Evolutionary conservation across 2,329 filamentous ascomycete species (phyloP).

Genomic region (Beauveria medogensis): DNA sequence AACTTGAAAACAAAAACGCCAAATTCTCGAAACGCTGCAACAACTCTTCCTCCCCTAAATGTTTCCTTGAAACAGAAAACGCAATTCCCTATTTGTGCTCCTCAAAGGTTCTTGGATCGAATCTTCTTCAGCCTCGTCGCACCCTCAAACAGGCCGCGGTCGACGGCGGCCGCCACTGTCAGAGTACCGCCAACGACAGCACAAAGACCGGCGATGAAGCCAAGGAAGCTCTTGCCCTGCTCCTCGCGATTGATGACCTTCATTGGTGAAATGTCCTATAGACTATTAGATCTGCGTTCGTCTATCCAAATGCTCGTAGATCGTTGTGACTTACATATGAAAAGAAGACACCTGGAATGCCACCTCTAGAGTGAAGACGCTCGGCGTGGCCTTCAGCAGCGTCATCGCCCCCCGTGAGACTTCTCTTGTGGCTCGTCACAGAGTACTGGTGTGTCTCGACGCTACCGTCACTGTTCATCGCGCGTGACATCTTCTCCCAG

Average conservation of each 20-base stretch:
- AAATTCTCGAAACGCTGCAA: background rate
- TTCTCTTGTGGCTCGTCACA: slow-evolving; percentile 92
- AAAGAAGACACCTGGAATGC: slow-evolving; percentile 97
- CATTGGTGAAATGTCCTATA: slow-evolving; percentile 94
- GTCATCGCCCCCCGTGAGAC: slow-evolving; percentile 74
- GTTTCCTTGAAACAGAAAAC: background rate
- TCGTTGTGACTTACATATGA: slow-evolving; percentile 65
- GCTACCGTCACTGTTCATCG: slow-evolving; percentile 61
- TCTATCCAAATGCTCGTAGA: too few species aligned
- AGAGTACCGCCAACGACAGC: slow-evolving; percentile 91
- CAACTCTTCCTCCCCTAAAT: background rate
- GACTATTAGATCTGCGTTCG: background rate
- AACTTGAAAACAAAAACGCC: background rate
- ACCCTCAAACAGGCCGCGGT: slow-evolving; percentile 87
- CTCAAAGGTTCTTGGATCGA: slow-evolving; percentile 53
- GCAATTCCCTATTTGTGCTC: background rate
- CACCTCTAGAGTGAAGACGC: slow-evolving; percentile 78
- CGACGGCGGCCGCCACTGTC: slow-evolving; percentile 89
- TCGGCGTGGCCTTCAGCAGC: slow-evolving; percentile 84
- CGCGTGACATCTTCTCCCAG: slow-evolving; percentile 58
- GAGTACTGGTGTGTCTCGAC: slow-evolving; percentile 98
- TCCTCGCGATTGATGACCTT: slow-evolving; percentile 97
- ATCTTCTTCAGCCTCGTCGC: slow-evolving; percentile 79
- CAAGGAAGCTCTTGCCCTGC: slow-evolving; percentile 78
- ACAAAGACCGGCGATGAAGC: slow-evolving; percentile 89